Evolutionary conservation across 1,284 basidiomycete species (phyloP).

Genomic region (Cutaneotrichosporon daszewskae): DNA sequence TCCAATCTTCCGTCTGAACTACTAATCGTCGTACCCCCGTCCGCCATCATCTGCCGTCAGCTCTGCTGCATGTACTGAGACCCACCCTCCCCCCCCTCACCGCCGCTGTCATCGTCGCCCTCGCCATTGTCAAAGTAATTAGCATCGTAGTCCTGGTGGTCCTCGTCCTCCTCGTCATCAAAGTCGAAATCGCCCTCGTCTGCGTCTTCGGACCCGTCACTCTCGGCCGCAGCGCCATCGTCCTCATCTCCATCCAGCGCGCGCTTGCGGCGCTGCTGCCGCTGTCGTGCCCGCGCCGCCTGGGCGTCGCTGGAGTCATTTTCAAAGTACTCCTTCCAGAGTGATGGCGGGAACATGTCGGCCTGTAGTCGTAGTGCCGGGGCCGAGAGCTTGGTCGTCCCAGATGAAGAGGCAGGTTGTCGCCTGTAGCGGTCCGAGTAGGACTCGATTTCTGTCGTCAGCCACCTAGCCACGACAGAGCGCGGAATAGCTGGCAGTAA

Average conservation of each 20-base stretch:
- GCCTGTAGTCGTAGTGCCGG: constrained; percentile 37
- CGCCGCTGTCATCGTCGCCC: constrained; percentile 43
- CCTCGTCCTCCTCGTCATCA: constrained; percentile 40
- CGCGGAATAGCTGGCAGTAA: neutral
- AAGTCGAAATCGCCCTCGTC: constrained; percentile 41
- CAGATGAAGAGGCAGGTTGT: neutral
- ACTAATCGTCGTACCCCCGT: constrained; percentile 8
- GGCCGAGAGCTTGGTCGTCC: constrained; percentile 23
- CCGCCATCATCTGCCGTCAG: constrained; percentile 8
- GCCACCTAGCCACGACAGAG: neutral
- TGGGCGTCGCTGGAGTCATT: constrained; percentile 1
- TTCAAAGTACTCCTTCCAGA: constrained; percentile 46
- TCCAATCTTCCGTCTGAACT: neutral
- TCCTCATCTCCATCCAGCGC: constrained; percentile 12
- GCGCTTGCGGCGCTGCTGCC: constrained; percentile 5
- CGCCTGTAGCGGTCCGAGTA: constrained; percentile 39
- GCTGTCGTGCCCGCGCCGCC: constrained; percentile 2
- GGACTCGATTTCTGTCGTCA: constrained; percentile 41
- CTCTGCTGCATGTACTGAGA: constrained; percentile 1
- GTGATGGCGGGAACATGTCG: constrained; percentile 37
- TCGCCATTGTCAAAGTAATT: constrained; percentile 49
- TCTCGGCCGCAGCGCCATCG: constrained; percentile 5
- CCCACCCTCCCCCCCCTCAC: constrained; percentile 38
- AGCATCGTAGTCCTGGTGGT: constrained; percentile 47
- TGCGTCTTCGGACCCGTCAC: constrained; percentile 7